Conservation (phyloP, 1,284 basidiomycete species). For the Mycena citricolor region DNA sequence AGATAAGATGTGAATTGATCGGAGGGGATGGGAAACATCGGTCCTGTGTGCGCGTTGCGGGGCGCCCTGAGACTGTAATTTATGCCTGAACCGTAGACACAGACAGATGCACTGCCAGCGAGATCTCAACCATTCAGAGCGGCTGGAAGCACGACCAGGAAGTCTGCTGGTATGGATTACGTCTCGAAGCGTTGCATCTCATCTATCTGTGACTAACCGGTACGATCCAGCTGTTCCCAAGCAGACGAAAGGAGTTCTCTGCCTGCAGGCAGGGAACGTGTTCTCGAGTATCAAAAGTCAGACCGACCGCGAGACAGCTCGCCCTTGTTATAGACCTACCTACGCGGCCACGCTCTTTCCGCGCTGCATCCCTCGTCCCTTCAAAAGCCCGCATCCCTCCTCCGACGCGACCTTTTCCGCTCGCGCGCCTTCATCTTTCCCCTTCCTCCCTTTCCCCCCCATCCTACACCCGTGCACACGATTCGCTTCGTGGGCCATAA, state of each 20-base stretch:
- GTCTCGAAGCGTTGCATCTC: too few relatives aligned
- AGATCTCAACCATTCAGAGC: too few relatives aligned
- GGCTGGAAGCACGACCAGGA: too few relatives aligned
- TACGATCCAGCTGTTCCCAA: too few relatives aligned
- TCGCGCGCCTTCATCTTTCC: constrained; percentile 1
- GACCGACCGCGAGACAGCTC: constrained; percentile 40
- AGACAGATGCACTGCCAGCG: too few relatives aligned
- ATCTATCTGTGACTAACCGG: constrained; percentile 20
- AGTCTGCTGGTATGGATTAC: too few relatives aligned
- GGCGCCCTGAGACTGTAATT: too few relatives aligned
- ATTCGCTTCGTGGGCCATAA: constrained; percentile 51
- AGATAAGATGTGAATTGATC: constrained; percentile 19
- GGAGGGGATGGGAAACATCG: too few relatives aligned
- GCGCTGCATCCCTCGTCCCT: constrained; percentile 45
- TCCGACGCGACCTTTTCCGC: constrained; percentile 38
- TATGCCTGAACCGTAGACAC: too few relatives aligned
- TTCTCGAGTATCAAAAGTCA: constrained; percentile 48
- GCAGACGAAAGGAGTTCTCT: constrained; percentile 29
- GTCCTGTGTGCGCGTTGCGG: too few relatives aligned
- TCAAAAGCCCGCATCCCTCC: constrained; percentile 46
- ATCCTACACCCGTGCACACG: constrained; percentile 38
- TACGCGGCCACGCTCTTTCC: constrained; percentile 53
- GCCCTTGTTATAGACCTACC: constrained; percentile 40
- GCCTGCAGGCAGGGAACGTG: constrained; percentile 76
- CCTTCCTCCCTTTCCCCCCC: constrained; percentile 30